Evolutionary conservation across 257 asterid species (phyloP).

Genomic region (Capsicum baccatum): DNA sequence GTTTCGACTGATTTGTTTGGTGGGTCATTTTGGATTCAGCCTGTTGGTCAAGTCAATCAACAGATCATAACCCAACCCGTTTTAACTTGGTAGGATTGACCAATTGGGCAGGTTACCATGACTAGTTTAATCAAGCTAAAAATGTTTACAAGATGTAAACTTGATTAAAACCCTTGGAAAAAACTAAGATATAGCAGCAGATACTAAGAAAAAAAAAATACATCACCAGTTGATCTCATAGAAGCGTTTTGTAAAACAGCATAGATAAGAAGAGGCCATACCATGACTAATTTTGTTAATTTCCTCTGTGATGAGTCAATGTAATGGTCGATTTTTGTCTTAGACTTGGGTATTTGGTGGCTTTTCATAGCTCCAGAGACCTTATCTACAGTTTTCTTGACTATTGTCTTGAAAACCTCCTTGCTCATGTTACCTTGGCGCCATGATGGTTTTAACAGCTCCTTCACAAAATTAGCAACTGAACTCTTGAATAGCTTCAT

Average conservation of each 20-base stretch:
- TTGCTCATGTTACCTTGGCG: slow-evolving; percentile 99
- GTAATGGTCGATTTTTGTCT: slow-evolving; percentile 77
- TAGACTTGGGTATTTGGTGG: slow-evolving; percentile 82
- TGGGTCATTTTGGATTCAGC: background rate
- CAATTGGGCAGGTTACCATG: background rate
- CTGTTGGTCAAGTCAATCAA: background rate
- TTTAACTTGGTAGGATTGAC: background rate
- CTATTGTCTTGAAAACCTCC: slow-evolving; percentile 98
- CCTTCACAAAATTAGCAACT: slow-evolving; percentile 92
- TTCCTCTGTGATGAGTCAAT: slow-evolving; percentile 88
- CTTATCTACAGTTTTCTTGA: slow-evolving; percentile 98
- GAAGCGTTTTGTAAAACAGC: background rate
- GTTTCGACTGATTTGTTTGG: background rate
- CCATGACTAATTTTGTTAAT: slow-evolving; percentile 96
- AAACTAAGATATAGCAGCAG: background rate
- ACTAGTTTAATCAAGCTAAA: slow-evolving; percentile 8
- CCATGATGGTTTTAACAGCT: slow-evolving; percentile 96
- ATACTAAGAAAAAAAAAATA: background rate
- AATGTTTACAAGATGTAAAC: background rate
- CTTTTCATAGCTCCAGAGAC: slow-evolving; percentile 95
- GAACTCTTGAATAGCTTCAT: slow-evolving; percentile 69
- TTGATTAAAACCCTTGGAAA: background rate
- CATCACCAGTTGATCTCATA: background rate
- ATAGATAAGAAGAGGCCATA: slow-evolving; percentile 47
- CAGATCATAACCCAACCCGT: background rate